Base-by-base conservation (phyloP, 1,139 yeast species). In the Geotrichum europaeum region DNA sequence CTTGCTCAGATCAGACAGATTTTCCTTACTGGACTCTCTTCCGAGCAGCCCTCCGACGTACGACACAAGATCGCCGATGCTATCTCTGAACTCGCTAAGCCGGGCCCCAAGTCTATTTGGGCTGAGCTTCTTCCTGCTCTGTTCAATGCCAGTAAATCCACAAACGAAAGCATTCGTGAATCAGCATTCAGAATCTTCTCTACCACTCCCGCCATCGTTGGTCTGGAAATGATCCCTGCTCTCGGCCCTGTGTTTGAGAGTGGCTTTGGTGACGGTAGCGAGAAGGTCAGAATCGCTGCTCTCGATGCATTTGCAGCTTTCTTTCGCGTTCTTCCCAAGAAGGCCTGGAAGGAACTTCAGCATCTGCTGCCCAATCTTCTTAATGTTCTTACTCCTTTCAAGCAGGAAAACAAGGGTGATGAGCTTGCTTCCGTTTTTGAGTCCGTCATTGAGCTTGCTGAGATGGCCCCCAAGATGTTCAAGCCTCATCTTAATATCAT, bases 51-150 rank as follows among this genome's bases (percentile, higher is more conserved):
- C 25, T 83, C 83, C 63, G 83, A 81, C 65, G 92, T 91, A 47
- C 85, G 98, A 72, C 97, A 92, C 73, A 94, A 94, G 72, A 79
- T 94, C 60, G 86, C 97, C 4, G 99, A 94, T 76, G 96, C 96
- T 4, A 88, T 94, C 61, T 89, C 98, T 0, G 98, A 92, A 73
- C 84, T 94, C 51, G 96, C 97, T 7, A 70, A 73, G 53, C 65
- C 69, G 49, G 63, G 69, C 66, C 68, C 69, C 61, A 49, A 69
- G 61, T 25, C 56, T 45, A 74, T 79, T 15, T 92, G 98, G 98
- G 82, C 85, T 34, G 92, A 88, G 56, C 80, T 92, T 56, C 76
- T 90, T 54, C 91, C 90, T 56, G 84, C 91, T 0, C 77, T 92
- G 57, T 82, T 89, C 67, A 85, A 81, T 66, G 91, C 94, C 15